Base-by-base conservation (phyloP, 495 filamentous ascomycete species). In the Coniosporium apollinis region DNA sequence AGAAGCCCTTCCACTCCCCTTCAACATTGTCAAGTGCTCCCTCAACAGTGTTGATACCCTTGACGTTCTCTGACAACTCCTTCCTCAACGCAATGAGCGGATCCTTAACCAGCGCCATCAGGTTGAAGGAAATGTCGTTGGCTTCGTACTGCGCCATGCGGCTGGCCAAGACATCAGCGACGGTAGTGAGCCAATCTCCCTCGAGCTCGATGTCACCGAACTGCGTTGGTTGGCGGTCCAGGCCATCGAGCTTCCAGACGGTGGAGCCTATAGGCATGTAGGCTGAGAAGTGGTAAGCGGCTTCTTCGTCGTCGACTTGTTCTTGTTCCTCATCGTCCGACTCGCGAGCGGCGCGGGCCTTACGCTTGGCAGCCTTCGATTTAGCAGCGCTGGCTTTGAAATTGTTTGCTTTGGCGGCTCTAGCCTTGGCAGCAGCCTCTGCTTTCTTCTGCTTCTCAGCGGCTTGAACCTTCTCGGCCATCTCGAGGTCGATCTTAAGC, bases 241-340 rank as follows among this genome's bases (percentile, higher is more conserved):
- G 61, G 2, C 89, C 89, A 50, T 97, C 89, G 4, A 97, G 74
- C 42, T 83, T 80, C 83, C 85, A 97, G 11, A 93, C 66, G 22
- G 71, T 60, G 4, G 70, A 73, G 25, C 71, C 62, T 13, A 77
- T 67, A 9, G 87, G 84, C 28, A 94, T 76, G 48, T 81, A 93
- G 3, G 84, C 85, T 42, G 92, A 79, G 51, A 87, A 97, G 48
- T 97, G 89, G 44, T 76, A 89, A 1, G 64, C 69, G 3, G 59
- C 54, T 28, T 76, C 69, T 0, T 60, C 59, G 5, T 68, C 55
- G 9, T 56, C 51, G 8, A 61, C 56, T 22, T 60, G 55, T 5
- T 51, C 46, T n/a, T n/a, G n/a, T n/a, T n/a, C n/a, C n/a, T n/a
- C n/a, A n/a, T n/a, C n/a, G n/a, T n/a, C n/a, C 14, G 21, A 13